Base-by-base conservation (phyloP, 176 grass and related monocot genomes). In the Triticum turgidum region DNA sequence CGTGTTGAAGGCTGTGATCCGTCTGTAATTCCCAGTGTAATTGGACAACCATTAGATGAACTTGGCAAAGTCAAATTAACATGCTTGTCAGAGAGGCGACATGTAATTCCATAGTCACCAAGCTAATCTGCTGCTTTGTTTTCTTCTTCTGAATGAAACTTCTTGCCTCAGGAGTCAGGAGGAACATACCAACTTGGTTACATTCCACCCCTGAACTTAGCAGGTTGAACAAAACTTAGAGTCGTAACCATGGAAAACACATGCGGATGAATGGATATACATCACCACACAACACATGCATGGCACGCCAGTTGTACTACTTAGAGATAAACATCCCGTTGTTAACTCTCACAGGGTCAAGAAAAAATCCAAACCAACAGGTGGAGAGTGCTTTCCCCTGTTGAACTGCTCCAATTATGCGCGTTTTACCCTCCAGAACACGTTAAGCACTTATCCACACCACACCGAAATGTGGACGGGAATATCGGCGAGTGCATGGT, bases 401-500 rank as follows among this genome's bases (percentile, higher is more conserved):
- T 25, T 8, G 83, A 51, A 65, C 11, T n/a, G 32, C 18, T 21
- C 49, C 73, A 61, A 62, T 70, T 69, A 65, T 18, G 42, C 30
- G 24, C 6, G 14, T 7, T 87, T 68, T 87, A 61, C 44, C 85
- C 75, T 80, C 25, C n/a, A 61, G 11, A 7, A 63, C 80, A 87
- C 89, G 89, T 56, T 80, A 91, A 71, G 61, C 73, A 61, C 58
- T 47, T 14, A 33, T 74, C 72, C 61, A 24, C 11, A 0, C 14
- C 5, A 59, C 2, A 9, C 54, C 18, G 20, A 25, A 68, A 27
- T 58, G 74, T 29, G 80, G 80, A 68, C 68, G 74, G 80, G 85
- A 84, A 87, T 84, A 87, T 84, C 67, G 11, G 66, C 59, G 80
- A 80, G 84, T 18, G 51, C 86, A 75, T 54, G 74, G 80, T 74